These are phyloP conservation scores for Pseudogymnoascus sp. DNA, from an alignment of 2,329 filamentous ascomycete genomes.

Conservation along the genomic window DNA sequence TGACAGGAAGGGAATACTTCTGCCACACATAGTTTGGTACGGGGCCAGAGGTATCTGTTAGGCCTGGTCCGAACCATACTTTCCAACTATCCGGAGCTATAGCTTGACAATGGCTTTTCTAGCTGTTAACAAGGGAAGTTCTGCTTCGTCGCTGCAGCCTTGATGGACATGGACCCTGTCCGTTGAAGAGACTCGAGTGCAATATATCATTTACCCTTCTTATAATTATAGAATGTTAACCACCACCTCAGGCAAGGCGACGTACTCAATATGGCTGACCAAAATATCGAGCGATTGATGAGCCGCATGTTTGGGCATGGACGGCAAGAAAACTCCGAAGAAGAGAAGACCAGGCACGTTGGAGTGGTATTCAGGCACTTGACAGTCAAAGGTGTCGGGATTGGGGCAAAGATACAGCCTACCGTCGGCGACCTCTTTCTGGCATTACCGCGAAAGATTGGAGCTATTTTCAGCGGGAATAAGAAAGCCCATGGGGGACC, in stretches of 20 bases:
- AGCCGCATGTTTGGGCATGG: slow-evolving; percentile 62
- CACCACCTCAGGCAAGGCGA: background rate
- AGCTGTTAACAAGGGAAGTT: background rate
- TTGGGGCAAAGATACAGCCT: slow-evolving; percentile 48
- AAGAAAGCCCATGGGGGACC: slow-evolving; percentile 6
- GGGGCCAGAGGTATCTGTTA: background rate
- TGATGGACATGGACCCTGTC: background rate
- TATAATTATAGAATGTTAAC: background rate
- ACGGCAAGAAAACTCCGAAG: slow-evolving; percentile 56
- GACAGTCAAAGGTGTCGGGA: slow-evolving; percentile 60
- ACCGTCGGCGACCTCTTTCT: slow-evolving; percentile 33
- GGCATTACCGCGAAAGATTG: slow-evolving; percentile 19
- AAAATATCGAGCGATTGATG: slow-evolving; percentile 37
- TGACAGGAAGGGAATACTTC: background rate
- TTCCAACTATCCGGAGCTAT: background rate
- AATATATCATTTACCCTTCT: background rate
- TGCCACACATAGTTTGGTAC: background rate
- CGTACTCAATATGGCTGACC: background rate
- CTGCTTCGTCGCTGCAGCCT: background rate
- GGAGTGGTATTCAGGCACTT: slow-evolving; percentile 63
- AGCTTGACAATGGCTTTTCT: background rate
- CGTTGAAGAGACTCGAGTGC: too few species aligned
- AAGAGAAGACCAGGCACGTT: slow-evolving; percentile 59
- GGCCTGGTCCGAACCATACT: background rate
- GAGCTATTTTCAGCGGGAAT: slow-evolving; percentile 2